Evolutionary conservation across 148 eudicot species (phyloP).

Genomic region (Talinum fruticosum): DNA sequence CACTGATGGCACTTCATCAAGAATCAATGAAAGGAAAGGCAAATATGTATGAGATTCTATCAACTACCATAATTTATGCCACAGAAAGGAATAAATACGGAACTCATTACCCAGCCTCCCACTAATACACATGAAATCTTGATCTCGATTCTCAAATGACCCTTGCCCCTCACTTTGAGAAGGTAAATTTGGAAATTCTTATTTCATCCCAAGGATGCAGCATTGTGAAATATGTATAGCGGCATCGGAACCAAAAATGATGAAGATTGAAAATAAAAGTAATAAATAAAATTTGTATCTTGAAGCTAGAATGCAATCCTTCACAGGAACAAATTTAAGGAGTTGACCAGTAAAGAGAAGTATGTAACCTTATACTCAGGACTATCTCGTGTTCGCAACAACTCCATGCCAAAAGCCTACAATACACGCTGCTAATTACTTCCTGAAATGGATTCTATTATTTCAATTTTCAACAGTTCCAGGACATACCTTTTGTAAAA

Average conservation of each 20-base stretch:
- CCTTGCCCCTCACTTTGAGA: not conserved
- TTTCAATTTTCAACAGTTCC: constrained; percentile 11
- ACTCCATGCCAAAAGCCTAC: constrained; percentile 52
- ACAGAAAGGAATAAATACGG: not conserved
- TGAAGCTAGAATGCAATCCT: not conserved
- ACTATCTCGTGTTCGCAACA: constrained; percentile 44
- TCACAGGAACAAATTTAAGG: constrained; percentile 1
- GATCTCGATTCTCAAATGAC: not conserved
- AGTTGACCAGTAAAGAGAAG: not conserved
- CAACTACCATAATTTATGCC: not conserved
- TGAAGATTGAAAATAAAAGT: not conserved
- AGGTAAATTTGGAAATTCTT: not conserved
- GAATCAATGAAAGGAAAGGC: not conserved
- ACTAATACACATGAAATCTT: not conserved
- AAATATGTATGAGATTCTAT: not conserved
- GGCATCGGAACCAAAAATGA: not conserved
- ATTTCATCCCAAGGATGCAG: not conserved
- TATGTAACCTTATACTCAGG: constrained; percentile 45
- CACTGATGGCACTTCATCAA: not conserved
- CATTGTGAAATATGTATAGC: not conserved
- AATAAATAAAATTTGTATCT: not conserved
- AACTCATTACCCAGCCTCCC: not conserved
- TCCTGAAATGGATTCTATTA: not conserved
- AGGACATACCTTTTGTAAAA: constrained; percentile 70
- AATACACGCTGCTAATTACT: constrained; percentile 16